Evolutionary conservation across 2,329 filamentous ascomycete genomes (phyloP).

Genomic region (Fusarium paranaense): DNA sequence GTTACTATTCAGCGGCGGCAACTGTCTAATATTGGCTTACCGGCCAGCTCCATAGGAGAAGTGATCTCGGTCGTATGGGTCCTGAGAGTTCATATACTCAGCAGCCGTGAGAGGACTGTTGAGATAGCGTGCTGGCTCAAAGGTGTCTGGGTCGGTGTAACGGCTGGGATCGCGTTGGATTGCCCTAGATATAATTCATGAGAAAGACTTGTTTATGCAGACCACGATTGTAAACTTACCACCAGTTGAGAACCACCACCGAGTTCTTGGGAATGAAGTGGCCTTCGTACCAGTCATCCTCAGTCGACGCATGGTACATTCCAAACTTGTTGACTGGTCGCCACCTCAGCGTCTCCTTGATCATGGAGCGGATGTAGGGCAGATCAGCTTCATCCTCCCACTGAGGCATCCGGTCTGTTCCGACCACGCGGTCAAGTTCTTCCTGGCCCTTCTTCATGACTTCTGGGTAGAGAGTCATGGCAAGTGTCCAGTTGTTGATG

Average conservation of each 20-base stretch:
- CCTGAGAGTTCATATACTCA: slow-evolving; percentile 7
- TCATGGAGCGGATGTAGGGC: slow-evolving; percentile 55
- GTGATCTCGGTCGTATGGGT: slow-evolving; percentile 21
- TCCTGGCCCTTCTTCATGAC: slow-evolving; percentile 41
- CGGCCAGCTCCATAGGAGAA: slow-evolving; percentile 29
- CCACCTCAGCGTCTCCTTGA: slow-evolving; percentile 59
- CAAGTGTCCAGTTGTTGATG: slow-evolving; percentile 57
- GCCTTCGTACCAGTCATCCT: slow-evolving; percentile 28
- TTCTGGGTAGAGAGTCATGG: slow-evolving; percentile 56
- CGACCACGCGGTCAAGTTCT: slow-evolving; percentile 56
- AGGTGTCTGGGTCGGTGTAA: slow-evolving; percentile 15
- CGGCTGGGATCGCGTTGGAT: slow-evolving; percentile 22
- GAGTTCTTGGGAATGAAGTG: slow-evolving; percentile 31
- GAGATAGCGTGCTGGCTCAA: slow-evolving; percentile 21
- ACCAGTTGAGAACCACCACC: slow-evolving; percentile 28
- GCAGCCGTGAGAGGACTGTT: slow-evolving; percentile 2
- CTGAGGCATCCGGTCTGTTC: slow-evolving; percentile 49
- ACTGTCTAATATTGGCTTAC: background rate
- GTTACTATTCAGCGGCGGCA: no score
- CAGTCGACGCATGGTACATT: slow-evolving; percentile 20
- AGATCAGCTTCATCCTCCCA: slow-evolving; percentile 53
- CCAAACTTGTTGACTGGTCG: slow-evolving; percentile 47
- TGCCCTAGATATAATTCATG: background rate
- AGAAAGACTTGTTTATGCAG: background rate
- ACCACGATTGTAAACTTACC: background rate